Percentiles rank a stretch among this genome's conserved stretches.
These are phyloP conservation scores for Ogataea naganishii DNA, from an alignment of 805 yeast species.

Conservation along the genomic window DNA sequence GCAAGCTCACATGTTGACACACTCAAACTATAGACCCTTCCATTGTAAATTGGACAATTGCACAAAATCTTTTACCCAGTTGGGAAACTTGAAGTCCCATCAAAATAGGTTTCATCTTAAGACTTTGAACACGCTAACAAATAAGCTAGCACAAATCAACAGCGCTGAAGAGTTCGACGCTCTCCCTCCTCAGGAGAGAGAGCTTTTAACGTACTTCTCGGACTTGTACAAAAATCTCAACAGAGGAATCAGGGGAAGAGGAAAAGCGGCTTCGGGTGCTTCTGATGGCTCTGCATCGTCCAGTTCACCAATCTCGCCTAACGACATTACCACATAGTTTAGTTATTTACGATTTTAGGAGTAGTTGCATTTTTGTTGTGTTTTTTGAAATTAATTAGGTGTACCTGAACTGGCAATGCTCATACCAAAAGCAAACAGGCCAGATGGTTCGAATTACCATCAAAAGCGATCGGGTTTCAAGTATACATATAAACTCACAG, in stretches of 20 bases:
- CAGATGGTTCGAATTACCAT: too few relatives aligned
- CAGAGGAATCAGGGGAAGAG: conserved; percentile 88
- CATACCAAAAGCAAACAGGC: too few relatives aligned
- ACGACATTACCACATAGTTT: too few relatives aligned
- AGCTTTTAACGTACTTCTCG: conserved; percentile 68
- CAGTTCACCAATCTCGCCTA: too few relatives aligned
- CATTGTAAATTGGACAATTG: conserved; percentile 76
- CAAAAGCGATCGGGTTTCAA: too few relatives aligned
- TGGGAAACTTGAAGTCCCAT: conserved; percentile 90
- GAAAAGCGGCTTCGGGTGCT: conserved; percentile 31
- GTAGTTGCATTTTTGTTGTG: too few relatives aligned
- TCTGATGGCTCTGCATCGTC: too few relatives aligned
- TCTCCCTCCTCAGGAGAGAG: conserved; percentile 55
- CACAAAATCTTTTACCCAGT: conserved; percentile 78
- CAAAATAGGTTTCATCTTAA: conserved; percentile 82
- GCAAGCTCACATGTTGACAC: conserved; percentile 81
- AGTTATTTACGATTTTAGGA: too few relatives aligned
- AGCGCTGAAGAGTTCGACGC: conserved; percentile 28
- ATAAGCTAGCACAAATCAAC: conserved; percentile 54
- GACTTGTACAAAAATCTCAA: conserved; percentile 80
- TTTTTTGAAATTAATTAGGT: too few relatives aligned
- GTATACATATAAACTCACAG: too few relatives aligned
- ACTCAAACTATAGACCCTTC: conserved; percentile 69
- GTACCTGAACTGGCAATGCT: too few relatives aligned
- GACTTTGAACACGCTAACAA: conserved; percentile 61